phyloP scores from a whole-genome alignment of 2,329 filamentous ascomycete genomes.

The Penicillium glabrum region DNA sequence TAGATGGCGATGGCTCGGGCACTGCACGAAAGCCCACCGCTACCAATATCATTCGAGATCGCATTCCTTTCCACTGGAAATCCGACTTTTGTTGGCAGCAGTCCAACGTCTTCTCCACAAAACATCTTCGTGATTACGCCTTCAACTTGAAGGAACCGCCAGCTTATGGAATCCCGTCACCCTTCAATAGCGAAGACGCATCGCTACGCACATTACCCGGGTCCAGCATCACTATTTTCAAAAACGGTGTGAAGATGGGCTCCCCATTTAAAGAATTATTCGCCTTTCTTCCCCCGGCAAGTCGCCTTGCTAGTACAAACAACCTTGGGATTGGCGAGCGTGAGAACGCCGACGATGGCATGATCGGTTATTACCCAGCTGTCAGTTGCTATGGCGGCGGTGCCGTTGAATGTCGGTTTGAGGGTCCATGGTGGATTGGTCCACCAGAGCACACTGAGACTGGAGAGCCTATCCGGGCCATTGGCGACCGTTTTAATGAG shows the following conservation, averaged over 20 bases:
- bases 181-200: slow-evolving; percentile 66
- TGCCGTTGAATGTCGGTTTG: slow-evolving; percentile 90
- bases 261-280: slow-evolving; percentile 85
- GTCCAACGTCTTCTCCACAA: slow-evolving; percentile 65
- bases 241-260: slow-evolving; percentile 84
- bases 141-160: slow-evolving; percentile 48
- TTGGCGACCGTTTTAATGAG: slow-evolving; percentile 81
- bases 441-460: slow-evolving; percentile 58
- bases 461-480: slow-evolving; percentile 52
- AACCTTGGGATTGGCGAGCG: slow-evolving; percentile 64
- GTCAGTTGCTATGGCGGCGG: slow-evolving; percentile 90
- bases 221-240: slow-evolving; percentile 85
- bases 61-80: slow-evolving; percentile 92
- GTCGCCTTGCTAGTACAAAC: slow-evolving; percentile 49
- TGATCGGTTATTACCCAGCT: slow-evolving; percentile 93
- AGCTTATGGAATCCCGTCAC: slow-evolving; percentile 52
- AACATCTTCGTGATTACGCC: slow-evolving; percentile 75
- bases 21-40: slow-evolving; percentile 50
- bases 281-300: slow-evolving; percentile 88
- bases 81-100: slow-evolving; percentile 86
- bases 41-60: slow-evolving; percentile 86
- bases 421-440: slow-evolving; percentile 87
- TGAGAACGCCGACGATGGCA: slow-evolving; percentile 88
- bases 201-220: slow-evolving; percentile 83
- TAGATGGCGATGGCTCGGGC: slow-evolving; percentile 54